Evolutionary conservation across 176 grass and related monocot genomes (phyloP).

Genomic region (Paspalum vaginatum): DNA sequence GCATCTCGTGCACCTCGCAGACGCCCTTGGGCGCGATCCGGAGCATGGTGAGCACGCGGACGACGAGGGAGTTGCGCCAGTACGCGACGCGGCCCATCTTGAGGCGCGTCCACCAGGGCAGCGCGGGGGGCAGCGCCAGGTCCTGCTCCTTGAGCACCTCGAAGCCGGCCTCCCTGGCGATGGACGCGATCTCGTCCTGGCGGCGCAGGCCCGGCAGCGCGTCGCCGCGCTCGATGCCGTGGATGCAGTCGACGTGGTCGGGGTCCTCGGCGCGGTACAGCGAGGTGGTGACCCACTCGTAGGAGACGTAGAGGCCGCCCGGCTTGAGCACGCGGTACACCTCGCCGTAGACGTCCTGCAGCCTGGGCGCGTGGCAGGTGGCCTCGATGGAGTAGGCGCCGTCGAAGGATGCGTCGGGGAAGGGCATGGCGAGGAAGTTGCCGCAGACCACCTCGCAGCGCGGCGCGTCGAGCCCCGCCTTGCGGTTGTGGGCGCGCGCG

Average conservation of each 20-base stretch:
- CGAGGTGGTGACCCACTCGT: conserved; percentile 94
- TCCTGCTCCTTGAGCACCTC: conserved; percentile 86
- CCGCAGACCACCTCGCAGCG: conserved; percentile 94
- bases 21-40: conserved; percentile 93
- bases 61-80: conserved; percentile 95
- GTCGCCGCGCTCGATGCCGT: conserved; percentile 89
- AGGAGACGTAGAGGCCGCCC: conserved; percentile 76
- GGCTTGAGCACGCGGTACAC: conserved; percentile 90
- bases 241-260: conserved; percentile 80
- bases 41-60: conserved; percentile 83
- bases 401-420: conserved; percentile 79
- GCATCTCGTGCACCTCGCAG: conserved; percentile 94
- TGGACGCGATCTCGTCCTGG: conserved; percentile 71
- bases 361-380: conserved; percentile 92
- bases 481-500: conserved; percentile 83
- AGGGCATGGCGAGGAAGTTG: conserved; percentile 97
- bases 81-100: conserved; percentile 95
- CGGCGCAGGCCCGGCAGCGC: conserved; percentile 80
- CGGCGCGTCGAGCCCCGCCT: conserved; percentile 64
- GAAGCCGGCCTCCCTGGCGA: conserved; percentile 68
- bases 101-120: conserved; percentile 93
- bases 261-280: conserved; percentile 74
- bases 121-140: conserved; percentile 73
- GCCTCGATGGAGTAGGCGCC: conserved; percentile 98
- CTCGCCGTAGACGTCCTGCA: conserved; percentile 95